Percentiles rank a stretch among this genome's conserved stretches.
phyloP scores from a whole-genome alignment of 2,329 filamentous ascomycete genomes.

The Septoria linicola region DNA sequence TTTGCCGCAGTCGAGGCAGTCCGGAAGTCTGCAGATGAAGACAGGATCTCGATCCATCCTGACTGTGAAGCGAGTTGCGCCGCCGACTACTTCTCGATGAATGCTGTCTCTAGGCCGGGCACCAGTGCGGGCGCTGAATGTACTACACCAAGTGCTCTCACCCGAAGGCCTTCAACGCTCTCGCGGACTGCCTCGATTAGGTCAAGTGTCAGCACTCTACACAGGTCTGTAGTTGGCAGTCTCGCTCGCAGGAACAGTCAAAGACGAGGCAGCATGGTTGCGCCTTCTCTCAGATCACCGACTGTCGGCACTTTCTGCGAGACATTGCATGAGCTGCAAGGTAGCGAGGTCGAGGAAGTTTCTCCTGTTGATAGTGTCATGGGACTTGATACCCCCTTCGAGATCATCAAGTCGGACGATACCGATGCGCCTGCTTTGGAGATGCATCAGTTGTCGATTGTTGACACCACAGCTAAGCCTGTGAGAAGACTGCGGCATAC shows the following conservation, averaged over 20 bases:
- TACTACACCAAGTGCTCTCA: conserved; percentile 24
- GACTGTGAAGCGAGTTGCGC: conserved; percentile 48
- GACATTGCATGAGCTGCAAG: conserved; percentile 42
- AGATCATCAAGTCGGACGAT: not conserved
- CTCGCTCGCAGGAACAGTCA: conserved; percentile 27
- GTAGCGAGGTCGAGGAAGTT: conserved; percentile 33
- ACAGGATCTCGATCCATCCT: conserved; percentile 43
- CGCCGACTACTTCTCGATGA: conserved; percentile 36
- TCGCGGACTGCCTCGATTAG: conserved; percentile 40
- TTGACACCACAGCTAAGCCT: not conserved
- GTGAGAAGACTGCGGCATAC: conserved; percentile 6
- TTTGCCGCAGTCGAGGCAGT: conserved; percentile 17
- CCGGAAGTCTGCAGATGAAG: conserved; percentile 20
- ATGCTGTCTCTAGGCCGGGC: conserved; percentile 24
- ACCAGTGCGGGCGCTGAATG: conserved; percentile 22
- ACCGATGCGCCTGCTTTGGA: conserved; percentile 19
- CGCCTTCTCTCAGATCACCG: conserved; percentile 26
- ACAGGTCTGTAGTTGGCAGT: conserved; percentile 34
- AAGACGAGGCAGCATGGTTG: conserved; percentile 9
- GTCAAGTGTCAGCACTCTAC: conserved; percentile 35
- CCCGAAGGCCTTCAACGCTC: conserved; percentile 25
- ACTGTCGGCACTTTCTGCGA: conserved; percentile 40
- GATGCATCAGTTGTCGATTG: conserved; percentile 19
- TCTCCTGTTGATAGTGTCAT: conserved; percentile 7
- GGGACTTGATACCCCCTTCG: conserved; percentile 1